A percentile compares a stretch with the other conserved stretches of the same genome.
These are phyloP conservation scores for Diversispora epigaea DNA, from an alignment of 192 early-diverging fungal species.

Conservation along the genomic window DNA sequence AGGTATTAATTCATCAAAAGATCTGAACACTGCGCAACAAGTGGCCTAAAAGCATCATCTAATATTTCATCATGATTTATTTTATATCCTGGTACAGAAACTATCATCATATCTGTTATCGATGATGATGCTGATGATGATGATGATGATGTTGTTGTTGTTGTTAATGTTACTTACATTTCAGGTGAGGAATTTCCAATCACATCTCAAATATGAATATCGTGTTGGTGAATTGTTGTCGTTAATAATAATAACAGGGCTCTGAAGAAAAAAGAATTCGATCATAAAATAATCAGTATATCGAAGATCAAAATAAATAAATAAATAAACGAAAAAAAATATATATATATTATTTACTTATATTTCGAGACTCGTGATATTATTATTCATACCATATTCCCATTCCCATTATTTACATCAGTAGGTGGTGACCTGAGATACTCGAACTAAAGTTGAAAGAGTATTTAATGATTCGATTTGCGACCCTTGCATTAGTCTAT, in stretches of 20 bases:
- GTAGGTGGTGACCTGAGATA: neutral
- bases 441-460: neutral
- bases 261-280: too few species aligned
- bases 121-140: neutral
- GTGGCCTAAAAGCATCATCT: conserved; percentile 50
- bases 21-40: conserved; percentile 50
- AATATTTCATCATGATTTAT: conserved; percentile 15
- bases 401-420: neutral
- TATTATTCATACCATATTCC: too few species aligned
- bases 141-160: neutral
- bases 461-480: neutral
- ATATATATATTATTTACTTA: neutral
- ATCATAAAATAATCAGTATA: too few species aligned
- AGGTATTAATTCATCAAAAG: conserved; percentile 51
- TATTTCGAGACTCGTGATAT: neutral
- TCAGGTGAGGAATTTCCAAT: too few species aligned
- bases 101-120: neutral
- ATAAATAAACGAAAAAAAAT: too few species aligned
- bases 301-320: too few species aligned
- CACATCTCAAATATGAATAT: too few species aligned
- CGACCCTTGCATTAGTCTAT: neutral
- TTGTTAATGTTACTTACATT: too few species aligned
- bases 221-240: too few species aligned
- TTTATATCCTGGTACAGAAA: neutral
- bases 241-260: too few species aligned